These are phyloP conservation scores for Tolypocladium capitatum DNA, from an alignment of 2,329 filamentous ascomycete species.

Conservation along the genomic window DNA sequence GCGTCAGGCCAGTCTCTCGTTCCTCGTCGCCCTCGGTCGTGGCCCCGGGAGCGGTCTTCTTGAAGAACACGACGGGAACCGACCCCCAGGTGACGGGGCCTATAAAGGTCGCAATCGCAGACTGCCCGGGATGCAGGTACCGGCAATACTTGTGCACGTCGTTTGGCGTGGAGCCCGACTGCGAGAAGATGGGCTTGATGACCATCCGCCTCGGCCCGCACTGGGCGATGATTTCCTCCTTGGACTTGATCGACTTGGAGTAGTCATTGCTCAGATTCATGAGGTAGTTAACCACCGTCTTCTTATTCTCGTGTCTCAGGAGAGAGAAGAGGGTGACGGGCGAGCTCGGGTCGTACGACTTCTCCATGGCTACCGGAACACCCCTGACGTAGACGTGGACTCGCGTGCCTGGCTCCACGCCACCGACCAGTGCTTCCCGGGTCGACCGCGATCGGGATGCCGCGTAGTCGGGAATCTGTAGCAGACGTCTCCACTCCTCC, in stretches of 20 bases:
- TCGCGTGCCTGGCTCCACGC: slow-evolving; percentile 69
- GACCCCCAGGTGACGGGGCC: slow-evolving; percentile 88
- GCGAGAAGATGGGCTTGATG: slow-evolving; percentile 83
- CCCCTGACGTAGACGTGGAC: slow-evolving; percentile 64
- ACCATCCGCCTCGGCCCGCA: slow-evolving; percentile 78
- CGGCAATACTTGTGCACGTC: slow-evolving; percentile 96
- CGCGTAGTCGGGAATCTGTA: slow-evolving; percentile 84
- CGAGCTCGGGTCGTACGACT: slow-evolving; percentile 31
- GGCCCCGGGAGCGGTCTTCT: slow-evolving; percentile 35
- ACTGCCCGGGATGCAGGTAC: slow-evolving; percentile 81
- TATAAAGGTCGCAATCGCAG: slow-evolving; percentile 78
- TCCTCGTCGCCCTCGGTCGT: slow-evolving; percentile 28
- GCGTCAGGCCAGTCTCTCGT: slow-evolving; percentile 43
- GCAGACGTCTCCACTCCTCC: slow-evolving; percentile 73
- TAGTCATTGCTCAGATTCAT: slow-evolving; percentile 73
- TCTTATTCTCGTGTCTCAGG: slow-evolving; percentile 89
- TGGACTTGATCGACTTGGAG: slow-evolving; percentile 67
- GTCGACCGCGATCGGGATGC: slow-evolving; percentile 63
- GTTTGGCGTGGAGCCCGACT: slow-evolving; percentile 81
- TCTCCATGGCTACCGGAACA: slow-evolving; percentile 28
- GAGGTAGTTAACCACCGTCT: slow-evolving; percentile 77
- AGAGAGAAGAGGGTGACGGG: slow-evolving; percentile 75
- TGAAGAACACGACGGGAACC: slow-evolving; percentile 83
- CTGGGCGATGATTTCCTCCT: slow-evolving; percentile 84
- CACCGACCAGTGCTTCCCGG: slow-evolving; percentile 78